A percentile compares a stretch with the other conserved stretches of the same genome.
Conservation (phyloP, 768 basidiomycete species). For the Mycena rosella region DNA sequence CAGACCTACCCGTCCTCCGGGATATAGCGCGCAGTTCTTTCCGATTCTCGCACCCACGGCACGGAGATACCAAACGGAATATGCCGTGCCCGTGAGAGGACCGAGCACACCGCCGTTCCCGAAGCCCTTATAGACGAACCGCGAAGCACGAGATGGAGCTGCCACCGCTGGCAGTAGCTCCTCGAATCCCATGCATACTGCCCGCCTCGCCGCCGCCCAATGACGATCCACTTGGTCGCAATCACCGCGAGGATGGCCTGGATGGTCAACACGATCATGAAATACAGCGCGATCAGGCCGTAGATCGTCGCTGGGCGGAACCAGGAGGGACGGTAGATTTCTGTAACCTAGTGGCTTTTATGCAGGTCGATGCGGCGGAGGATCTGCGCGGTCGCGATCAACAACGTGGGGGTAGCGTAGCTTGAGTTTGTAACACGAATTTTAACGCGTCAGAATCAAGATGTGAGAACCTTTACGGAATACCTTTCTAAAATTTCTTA, state of each 20-base stretch:
- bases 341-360: slow-evolving; percentile 37
- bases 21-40: slow-evolving; percentile 54
- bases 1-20: slow-evolving; percentile 55
- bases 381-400: slow-evolving; percentile 52
- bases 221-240: slow-evolving; percentile 57
- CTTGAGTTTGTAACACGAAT: too few species aligned
- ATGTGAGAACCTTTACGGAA: too few species aligned
- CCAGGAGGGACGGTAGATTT: slow-evolving; percentile 52
- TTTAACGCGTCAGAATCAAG: too few species aligned
- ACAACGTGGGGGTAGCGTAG: too few species aligned
- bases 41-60: slow-evolving; percentile 59
- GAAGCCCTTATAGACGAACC: slow-evolving; percentile 53
- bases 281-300: slow-evolving; percentile 52
- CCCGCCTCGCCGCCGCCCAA: slow-evolving; percentile 54
- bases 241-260: slow-evolving; percentile 54
- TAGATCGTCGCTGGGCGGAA: slow-evolving; percentile 56
- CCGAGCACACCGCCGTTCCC: slow-evolving; percentile 57
- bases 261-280: slow-evolving; percentile 52
- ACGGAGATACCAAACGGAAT: slow-evolving; percentile 60
- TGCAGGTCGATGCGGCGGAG: slow-evolving; percentile 51
- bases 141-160: slow-evolving; percentile 57
- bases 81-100: slow-evolving; percentile 54
- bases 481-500: too few species aligned
- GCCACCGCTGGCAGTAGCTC: slow-evolving; percentile 64
- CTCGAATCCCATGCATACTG: slow-evolving; percentile 59